Conservation (phyloP, 176 grass and related monocot species). For the Leersia perrieri region DNA sequence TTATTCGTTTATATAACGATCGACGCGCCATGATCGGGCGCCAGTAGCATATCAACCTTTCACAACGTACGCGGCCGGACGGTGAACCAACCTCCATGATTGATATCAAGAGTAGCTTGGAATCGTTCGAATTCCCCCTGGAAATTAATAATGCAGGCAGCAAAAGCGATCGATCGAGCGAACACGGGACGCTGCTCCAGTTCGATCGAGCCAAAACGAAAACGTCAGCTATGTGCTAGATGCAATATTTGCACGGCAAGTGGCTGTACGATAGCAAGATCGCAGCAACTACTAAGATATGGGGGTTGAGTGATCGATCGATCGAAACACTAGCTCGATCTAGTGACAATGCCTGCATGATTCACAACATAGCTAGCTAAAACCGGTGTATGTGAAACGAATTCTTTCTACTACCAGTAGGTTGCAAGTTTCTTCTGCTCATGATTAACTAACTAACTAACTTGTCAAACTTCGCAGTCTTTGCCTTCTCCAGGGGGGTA, state of each 20-base stretch:
- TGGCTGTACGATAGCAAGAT: slow-evolving; percentile 3
- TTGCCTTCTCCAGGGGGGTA: slow-evolving; percentile 24
- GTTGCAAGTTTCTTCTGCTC: background rate
- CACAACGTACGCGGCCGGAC: slow-evolving; percentile 37
- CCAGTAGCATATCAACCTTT: background rate
- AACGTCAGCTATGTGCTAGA: background rate
- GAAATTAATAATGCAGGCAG: slow-evolving; percentile 6
- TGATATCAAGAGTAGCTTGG: background rate
- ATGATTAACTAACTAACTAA: slow-evolving; percentile 27
- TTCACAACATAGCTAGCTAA: background rate
- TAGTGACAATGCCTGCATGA: background rate
- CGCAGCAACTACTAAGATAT: slow-evolving; percentile 12
- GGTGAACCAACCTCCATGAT: slow-evolving; percentile 49
- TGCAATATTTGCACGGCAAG: background rate
- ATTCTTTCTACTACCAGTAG: background rate
- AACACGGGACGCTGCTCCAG: background rate
- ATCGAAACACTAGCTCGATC: background rate
- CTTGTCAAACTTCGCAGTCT: slow-evolving; percentile 20
- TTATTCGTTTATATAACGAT: background rate
- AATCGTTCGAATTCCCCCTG: background rate
- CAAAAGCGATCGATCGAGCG: background rate
- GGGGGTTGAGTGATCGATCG: background rate
- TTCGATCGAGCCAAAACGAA: background rate
- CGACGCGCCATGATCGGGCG: background rate
- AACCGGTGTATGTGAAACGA: slow-evolving; percentile 2